phyloP scores from a whole-genome alignment of 371 early-diverging fungal genomes.

The Mucor velutinosus region DNA sequence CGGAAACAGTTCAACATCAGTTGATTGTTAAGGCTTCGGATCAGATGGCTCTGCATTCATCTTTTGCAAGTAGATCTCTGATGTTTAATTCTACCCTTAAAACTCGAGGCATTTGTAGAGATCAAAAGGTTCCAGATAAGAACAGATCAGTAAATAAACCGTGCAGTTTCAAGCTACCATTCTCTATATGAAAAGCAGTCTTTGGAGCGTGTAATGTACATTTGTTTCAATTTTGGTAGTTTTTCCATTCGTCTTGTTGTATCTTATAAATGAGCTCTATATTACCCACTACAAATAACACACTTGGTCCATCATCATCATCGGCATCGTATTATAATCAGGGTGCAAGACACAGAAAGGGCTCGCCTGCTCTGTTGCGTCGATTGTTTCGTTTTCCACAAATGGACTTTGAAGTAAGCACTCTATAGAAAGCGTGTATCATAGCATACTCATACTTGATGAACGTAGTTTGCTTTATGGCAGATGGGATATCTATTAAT shows the following conservation, averaged over 20 bases:
- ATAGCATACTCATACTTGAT: neutral
- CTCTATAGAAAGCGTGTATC: neutral
- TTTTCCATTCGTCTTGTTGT: neutral
- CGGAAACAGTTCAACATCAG: too few species aligned
- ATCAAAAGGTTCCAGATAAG: too few species aligned
- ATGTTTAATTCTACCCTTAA: too few species aligned
- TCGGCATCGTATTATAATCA: constrained; percentile 4
- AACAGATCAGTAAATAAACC: too few species aligned
- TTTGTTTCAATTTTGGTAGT: neutral
- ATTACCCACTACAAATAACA: constrained; percentile 8
- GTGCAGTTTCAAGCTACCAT: neutral
- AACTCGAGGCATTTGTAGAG: too few species aligned
- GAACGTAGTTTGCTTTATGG: constrained; percentile 54
- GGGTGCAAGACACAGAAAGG: neutral
- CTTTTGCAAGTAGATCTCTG: too few species aligned
- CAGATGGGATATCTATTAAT: constrained; percentile 89
- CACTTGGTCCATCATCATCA: neutral
- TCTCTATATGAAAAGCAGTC: neutral
- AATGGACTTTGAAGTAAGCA: constrained; percentile 80
- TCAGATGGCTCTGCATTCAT: too few species aligned
- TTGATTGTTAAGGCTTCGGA: too few species aligned
- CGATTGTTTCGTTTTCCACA: constrained; percentile 77
- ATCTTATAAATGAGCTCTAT: constrained; percentile 1
- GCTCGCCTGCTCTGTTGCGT: constrained; percentile 32
- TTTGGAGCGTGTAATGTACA: neutral